Conservation (phyloP, 2,329 filamentous ascomycete genomes). For the Blumeria hordei region DNA sequence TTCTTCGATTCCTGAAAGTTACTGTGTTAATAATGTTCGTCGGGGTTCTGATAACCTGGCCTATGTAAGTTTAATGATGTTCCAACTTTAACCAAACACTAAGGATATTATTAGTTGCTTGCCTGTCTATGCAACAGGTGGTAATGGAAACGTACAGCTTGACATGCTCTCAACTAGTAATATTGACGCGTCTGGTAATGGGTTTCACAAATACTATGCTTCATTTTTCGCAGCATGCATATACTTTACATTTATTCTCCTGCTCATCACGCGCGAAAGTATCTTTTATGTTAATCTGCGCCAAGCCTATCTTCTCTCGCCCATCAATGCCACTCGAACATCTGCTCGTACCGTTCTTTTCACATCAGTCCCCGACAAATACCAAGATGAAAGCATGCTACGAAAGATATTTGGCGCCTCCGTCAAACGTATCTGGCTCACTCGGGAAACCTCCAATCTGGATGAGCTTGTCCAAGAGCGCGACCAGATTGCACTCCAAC, state of each 20-base stretch:
- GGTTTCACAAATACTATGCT: constrained; percentile 47
- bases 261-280: constrained; percentile 64
- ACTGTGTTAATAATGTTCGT: constrained; percentile 57
- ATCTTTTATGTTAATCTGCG: constrained; percentile 84
- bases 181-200: constrained; percentile 26
- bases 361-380: constrained; percentile 56
- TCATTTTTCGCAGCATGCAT: constrained; percentile 61
- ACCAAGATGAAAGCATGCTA: constrained; percentile 53
- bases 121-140: constrained; percentile 70
- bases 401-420: constrained; percentile 60
- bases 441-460: constrained; percentile 50
- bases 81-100: not conserved
- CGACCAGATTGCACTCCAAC: constrained; percentile 52
- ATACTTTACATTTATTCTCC: constrained; percentile 73
- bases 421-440: constrained; percentile 68
- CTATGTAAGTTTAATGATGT: constrained; percentile 22
- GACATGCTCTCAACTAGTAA: constrained; percentile 63
- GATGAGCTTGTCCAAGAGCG: constrained; percentile 63
- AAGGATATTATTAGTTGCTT: constrained; percentile 21
- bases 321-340: constrained; percentile 59
- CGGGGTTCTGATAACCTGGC: constrained; percentile 67
- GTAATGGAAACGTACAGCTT: constrained; percentile 37
- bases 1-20: constrained; percentile 70
- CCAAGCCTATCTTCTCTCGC: constrained; percentile 75
- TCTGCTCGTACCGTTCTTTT: constrained; percentile 82